These are phyloP conservation scores for Leishmania turanica DNA, from an alignment of 208 protist species.

Conservation along the genomic window DNA sequence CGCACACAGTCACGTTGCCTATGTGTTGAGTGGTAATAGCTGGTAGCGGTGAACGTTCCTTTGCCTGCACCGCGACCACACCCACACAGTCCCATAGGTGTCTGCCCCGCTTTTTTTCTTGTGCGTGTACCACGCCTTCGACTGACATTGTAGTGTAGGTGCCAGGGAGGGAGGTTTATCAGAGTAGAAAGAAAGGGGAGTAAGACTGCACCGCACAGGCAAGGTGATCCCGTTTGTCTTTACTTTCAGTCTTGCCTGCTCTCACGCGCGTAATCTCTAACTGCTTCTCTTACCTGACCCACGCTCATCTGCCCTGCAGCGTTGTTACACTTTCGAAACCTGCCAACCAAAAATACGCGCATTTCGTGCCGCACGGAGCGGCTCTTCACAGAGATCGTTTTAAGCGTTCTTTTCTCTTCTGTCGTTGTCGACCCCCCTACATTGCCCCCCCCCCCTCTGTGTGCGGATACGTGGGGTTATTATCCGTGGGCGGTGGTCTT, in stretches of 20 bases:
- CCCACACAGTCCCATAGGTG: neutral
- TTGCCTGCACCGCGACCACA: neutral
- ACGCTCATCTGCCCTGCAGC: neutral
- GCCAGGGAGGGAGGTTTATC: neutral
- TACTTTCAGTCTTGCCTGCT: slow-evolving; percentile 18
- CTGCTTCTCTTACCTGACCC: neutral
- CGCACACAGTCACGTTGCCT: neutral
- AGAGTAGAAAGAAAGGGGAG: neutral
- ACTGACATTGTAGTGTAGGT: neutral
- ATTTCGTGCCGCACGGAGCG: neutral
- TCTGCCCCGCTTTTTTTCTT: neutral
- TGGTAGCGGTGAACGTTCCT: neutral
- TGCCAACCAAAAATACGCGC: neutral
- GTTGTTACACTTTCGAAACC: neutral
- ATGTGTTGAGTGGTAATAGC: neutral
- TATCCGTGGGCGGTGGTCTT: neutral
- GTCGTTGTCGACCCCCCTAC: neutral
- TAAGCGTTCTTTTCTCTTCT: neutral
- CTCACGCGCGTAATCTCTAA: slow-evolving; percentile 10
- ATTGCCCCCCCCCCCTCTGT: neutral
- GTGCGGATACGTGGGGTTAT: neutral
- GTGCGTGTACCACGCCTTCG: neutral
- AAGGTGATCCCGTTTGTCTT: neutral
- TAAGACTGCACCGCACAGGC: neutral
- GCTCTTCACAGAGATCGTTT: neutral